Evolutionary conservation across 164 flowering plant species (phyloP).

Genomic region (Umbellularia californica): DNA sequence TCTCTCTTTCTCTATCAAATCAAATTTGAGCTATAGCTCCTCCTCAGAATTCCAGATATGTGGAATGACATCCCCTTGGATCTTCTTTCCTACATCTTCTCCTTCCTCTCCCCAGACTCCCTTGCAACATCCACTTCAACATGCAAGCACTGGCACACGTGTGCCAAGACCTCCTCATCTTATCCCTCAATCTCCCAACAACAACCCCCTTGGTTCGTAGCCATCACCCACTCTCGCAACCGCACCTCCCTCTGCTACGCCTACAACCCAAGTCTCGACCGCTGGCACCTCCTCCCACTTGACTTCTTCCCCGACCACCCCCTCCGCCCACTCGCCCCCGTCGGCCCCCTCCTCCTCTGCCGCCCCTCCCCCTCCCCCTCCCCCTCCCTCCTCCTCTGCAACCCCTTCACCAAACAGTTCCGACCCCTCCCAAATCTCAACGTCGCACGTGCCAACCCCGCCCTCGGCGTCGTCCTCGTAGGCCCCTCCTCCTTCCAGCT

Average conservation of each 20-base stretch:
- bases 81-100: conserved; percentile 48
- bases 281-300: conserved; percentile 40
- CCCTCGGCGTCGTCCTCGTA: conserved; percentile 33
- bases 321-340: conserved; percentile 35
- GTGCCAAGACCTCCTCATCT: conserved; percentile 18
- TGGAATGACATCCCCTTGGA: conserved; percentile 62
- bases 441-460: conserved; percentile 43
- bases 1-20: not conserved
- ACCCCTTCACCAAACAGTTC: conserved; percentile 47
- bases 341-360: conserved; percentile 35
- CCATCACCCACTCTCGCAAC: conserved; percentile 30
- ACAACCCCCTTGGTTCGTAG: conserved; percentile 51
- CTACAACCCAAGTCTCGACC: conserved; percentile 30
- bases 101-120: conserved; percentile 63
- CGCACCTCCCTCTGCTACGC: conserved; percentile 27
- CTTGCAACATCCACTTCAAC: conserved; percentile 44
- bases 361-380: conserved; percentile 14
- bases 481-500: conserved; percentile 22
- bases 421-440: conserved; percentile 33
- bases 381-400: conserved; percentile 37
- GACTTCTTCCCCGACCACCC: conserved; percentile 34
- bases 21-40: not conserved
- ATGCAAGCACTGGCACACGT: conserved; percentile 48
- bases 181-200: not conserved
- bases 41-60: conserved; percentile 19